phyloP scores from a whole-genome alignment of 2,329 filamentous ascomycete species.

The Emericellopsis atlantica region DNA sequence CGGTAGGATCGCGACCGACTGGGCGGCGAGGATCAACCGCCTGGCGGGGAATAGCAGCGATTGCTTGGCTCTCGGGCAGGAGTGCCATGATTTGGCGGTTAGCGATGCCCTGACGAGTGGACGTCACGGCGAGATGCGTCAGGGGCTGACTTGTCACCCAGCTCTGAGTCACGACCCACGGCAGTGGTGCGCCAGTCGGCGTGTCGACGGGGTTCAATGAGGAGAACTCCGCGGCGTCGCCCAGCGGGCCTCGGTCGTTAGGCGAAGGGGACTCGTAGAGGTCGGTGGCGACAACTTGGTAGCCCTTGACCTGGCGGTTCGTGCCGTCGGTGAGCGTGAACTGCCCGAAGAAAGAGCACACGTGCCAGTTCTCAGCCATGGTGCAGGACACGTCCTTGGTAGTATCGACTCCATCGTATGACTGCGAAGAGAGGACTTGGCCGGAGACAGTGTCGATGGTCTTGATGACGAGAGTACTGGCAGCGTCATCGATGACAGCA shows the following conservation, averaged over 20 bases:
- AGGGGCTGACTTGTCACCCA: slow-evolving; percentile 75
- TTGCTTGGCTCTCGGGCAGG: slow-evolving; percentile 57
- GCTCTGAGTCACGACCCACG: slow-evolving; percentile 66
- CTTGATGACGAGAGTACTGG: slow-evolving; percentile 55
- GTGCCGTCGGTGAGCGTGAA: slow-evolving; percentile 42
- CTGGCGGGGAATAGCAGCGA: slow-evolving; percentile 67
- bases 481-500: slow-evolving; percentile 49
- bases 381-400: slow-evolving; percentile 62
- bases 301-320: slow-evolving; percentile 57
- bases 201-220: slow-evolving; percentile 54
- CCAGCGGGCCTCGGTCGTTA: slow-evolving; percentile 76
- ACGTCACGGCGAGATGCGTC: slow-evolving; percentile 66
- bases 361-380: slow-evolving; percentile 90
- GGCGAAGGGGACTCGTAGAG: slow-evolving; percentile 76
- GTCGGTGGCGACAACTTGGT: slow-evolving; percentile 77
- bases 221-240: slow-evolving; percentile 59
- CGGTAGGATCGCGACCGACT: slow-evolving; percentile 68
- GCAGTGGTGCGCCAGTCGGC: slow-evolving; percentile 44
- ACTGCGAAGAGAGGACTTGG: slow-evolving; percentile 58
- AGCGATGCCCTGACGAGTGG: slow-evolving; percentile 86
- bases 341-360: slow-evolving; percentile 64
- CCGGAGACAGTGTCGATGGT: slow-evolving; percentile 82
- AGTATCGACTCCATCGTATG: slow-evolving; percentile 62
- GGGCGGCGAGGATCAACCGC: slow-evolving; percentile 79
- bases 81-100: slow-evolving; percentile 71